phyloP scores from a whole-genome alignment of 495 filamentous ascomycete genomes.

The Penicillium coffeae region DNA sequence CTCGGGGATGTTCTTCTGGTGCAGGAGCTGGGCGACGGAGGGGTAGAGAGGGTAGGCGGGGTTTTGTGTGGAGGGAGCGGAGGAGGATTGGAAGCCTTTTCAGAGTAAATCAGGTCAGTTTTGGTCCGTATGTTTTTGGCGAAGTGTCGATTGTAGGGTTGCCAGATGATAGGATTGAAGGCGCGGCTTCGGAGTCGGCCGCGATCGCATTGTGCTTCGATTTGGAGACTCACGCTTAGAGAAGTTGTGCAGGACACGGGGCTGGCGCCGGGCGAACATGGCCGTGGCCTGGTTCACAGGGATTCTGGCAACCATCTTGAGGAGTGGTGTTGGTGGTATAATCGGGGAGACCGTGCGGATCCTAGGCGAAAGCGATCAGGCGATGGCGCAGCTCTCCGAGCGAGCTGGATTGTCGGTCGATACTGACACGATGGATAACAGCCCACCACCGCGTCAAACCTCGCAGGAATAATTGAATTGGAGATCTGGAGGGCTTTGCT shows the following conservation, averaged over 20 bases:
- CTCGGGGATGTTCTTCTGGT: slow-evolving; percentile 66
- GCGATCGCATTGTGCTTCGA: slow-evolving; percentile 2
- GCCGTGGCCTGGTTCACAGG: slow-evolving; percentile 34
- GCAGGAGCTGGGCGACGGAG: slow-evolving; percentile 76
- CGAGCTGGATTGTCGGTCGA: slow-evolving; percentile 21
- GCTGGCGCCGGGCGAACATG: slow-evolving; percentile 38
- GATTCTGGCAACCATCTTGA: slow-evolving; percentile 39
- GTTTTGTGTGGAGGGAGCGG: slow-evolving; percentile 52
- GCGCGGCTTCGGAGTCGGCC: no score
- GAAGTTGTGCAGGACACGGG: slow-evolving; percentile 23
- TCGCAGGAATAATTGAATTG: slow-evolving; percentile 12
- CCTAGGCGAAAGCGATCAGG: slow-evolving; percentile 16
- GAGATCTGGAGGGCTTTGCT: slow-evolving; percentile 5
- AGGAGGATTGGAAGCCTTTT: slow-evolving; percentile 35
- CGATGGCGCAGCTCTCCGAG: slow-evolving; percentile 21
- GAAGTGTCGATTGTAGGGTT: no score
- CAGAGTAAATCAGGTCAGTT: not conserved
- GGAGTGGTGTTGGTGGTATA: slow-evolving; percentile 6
- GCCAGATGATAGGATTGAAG: no score
- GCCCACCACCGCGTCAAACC: slow-evolving; percentile 29
- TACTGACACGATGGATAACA: slow-evolving; percentile 25
- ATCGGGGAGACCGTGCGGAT: slow-evolving; percentile 2
- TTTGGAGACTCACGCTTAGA: slow-evolving; percentile 37
- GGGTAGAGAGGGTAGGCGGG: slow-evolving; percentile 80
- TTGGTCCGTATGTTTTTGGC: no score